Base-by-base conservation (phyloP, 2,329 filamentous ascomycete genomes). In the Trichoderma simmonsii region DNA sequence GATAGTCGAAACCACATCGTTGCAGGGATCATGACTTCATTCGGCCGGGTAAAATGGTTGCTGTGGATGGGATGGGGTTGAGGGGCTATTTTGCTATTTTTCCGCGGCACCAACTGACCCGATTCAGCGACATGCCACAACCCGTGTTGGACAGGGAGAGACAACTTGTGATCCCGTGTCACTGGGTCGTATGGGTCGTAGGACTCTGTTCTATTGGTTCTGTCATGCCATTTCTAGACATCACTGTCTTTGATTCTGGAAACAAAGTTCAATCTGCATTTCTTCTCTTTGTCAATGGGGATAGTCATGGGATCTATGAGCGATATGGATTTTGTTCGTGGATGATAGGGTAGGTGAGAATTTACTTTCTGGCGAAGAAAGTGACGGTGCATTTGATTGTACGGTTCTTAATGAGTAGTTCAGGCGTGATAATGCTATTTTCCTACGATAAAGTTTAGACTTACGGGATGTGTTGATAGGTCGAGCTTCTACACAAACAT, bases 11-110 rank as follows among this genome's bases (percentile, higher is more conserved):
- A 64, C 18, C 43, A 65, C n/a, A 48, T 21, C n/a, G 30, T 65
- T 34, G 12, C 39, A 54, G 43, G 62, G 62, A 28, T 65, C 61
- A 64, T 48, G 61, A 64, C 61, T 64, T 48, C 62, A 65, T 65
- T 64, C 43, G n/a, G n/a, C 64, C 64, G 64, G 64, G 15, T 67
- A 67, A 59, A 59, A 21, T 67, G 51, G 21, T 28, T 51, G n/a
- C 34, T 32, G 12, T 26, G 15, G 21, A 56, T 66, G 64, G 11
- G 30, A 7, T 30, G 36, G 64, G 11, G 30, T 12, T 30, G 36
- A 43, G 64, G 54, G 64, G 34, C 54, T 59, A 39, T 4, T 3
- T 14, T 36, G 34, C 39, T 43, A 43, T 57, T 59, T 54, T 28
- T 26, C 26, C 18, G 51, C 51, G 48, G 64, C 51, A 67, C 51